Percentiles rank a stretch among this genome's conserved stretches.
These are phyloP conservation scores for Aspergillus sp. DNA, from an alignment of 2,329 filamentous ascomycete species.

Conservation along the genomic window DNA sequence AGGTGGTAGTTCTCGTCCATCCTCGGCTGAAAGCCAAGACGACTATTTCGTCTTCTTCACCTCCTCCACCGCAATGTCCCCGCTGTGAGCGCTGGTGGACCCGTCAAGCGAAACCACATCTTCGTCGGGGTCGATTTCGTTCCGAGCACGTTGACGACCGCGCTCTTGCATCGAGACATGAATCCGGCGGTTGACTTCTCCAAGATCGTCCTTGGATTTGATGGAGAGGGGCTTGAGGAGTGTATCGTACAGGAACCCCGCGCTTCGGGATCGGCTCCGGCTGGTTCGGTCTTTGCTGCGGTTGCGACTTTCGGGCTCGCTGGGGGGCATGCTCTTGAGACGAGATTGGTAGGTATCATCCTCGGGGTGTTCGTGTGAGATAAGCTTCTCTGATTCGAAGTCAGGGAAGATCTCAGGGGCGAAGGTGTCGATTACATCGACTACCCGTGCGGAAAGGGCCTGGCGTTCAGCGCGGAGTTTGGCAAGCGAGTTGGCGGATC, in stretches of 20 bases:
- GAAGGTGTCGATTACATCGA: conserved; percentile 88
- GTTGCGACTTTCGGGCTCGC: conserved; percentile 16
- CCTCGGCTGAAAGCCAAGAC: neutral
- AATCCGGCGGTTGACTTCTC: conserved; percentile 20
- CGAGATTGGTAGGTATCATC: conserved; percentile 13
- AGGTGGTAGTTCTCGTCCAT: neutral
- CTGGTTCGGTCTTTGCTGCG: conserved; percentile 17
- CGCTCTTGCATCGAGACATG: conserved; percentile 24
- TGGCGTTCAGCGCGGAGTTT: conserved; percentile 72
- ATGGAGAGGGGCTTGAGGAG: conserved; percentile 21
- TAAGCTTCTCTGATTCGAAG: conserved; percentile 80
- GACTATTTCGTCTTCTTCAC: conserved; percentile 12
- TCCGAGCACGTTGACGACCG: conserved; percentile 19
- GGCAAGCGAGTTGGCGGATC: conserved; percentile 79
- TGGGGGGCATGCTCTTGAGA: conserved; percentile 27
- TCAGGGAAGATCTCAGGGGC: conserved; percentile 97
- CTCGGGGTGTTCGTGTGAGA: conserved; percentile 67
- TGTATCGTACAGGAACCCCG: conserved; percentile 13
- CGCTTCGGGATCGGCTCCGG: conserved; percentile 17
- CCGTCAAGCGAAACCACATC: conserved; percentile 12
- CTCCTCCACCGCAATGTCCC: neutral
- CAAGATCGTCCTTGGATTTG: conserved; percentile 18
- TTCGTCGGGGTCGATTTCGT: conserved; percentile 16
- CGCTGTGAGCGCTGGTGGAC: conserved; percentile 1
- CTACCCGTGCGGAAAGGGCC: conserved; percentile 77